Conservation (phyloP, 371 early-diverging fungal species). For the Mycotypha africana region DNA sequence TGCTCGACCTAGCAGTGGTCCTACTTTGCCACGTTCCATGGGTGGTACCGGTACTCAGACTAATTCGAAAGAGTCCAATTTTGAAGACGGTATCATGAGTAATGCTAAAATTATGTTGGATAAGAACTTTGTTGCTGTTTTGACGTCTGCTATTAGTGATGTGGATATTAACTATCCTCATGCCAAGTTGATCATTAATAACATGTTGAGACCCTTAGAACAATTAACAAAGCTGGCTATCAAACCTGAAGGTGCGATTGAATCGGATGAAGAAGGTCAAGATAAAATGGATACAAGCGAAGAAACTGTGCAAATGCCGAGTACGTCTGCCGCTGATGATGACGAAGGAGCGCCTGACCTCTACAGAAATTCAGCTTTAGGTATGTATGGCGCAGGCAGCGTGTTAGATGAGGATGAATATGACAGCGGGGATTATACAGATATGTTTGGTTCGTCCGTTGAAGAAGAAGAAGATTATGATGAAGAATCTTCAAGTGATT, state of each 20-base stretch:
- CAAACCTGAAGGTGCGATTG: slow-evolving; percentile 60
- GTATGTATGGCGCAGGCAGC: slow-evolving; percentile 72
- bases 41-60: background rate
- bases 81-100: slow-evolving; percentile 54
- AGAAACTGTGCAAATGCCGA: slow-evolving; percentile 24
- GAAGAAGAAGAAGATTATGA: slow-evolving; percentile 64
- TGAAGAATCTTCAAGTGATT: slow-evolving; percentile 68
- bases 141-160: slow-evolving; percentile 78
- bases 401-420: slow-evolving; percentile 56
- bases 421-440: slow-evolving; percentile 35
- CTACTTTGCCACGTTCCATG: slow-evolving; percentile 6
- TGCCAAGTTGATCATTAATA: slow-evolving; percentile 65
- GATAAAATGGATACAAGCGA: slow-evolving; percentile 26
- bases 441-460: slow-evolving; percentile 50
- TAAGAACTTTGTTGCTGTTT: slow-evolving; percentile 74
- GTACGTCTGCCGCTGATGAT: slow-evolving; percentile 7
- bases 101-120: slow-evolving; percentile 88
- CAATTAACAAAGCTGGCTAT: slow-evolving; percentile 83
- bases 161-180: slow-evolving; percentile 89
- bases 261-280: slow-evolving; percentile 29
- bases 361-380: slow-evolving; percentile 88
- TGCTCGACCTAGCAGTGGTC: slow-evolving; percentile 35
- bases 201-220: slow-evolving; percentile 85
- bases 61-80: slow-evolving; percentile 7
- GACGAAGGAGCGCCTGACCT: slow-evolving; percentile 82